These are phyloP conservation scores for Poa annua DNA, from an alignment of 176 grass and related monocot genomes.

Conservation along the genomic window DNA sequence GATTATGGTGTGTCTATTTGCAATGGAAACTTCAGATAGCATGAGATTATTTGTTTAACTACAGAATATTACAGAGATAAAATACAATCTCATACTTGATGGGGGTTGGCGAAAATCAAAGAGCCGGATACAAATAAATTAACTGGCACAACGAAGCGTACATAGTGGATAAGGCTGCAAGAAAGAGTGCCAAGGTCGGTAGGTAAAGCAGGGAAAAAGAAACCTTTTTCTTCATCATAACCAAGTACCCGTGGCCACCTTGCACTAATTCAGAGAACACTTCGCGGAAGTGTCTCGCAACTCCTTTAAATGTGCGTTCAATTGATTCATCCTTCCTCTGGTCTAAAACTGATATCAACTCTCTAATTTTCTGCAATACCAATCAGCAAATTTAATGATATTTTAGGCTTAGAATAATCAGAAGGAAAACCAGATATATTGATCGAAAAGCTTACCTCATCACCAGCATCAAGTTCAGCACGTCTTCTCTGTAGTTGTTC, in stretches of 20 bases:
- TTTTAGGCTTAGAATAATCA: conserved; percentile 25
- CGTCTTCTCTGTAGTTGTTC: conserved; percentile 89
- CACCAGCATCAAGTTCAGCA: conserved; percentile 92
- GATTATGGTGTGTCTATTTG: not conserved
- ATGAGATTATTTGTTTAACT: conserved; percentile 12
- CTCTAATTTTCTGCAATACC: conserved; percentile 86
- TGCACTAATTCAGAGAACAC: conserved; percentile 96
- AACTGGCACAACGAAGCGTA: conserved; percentile 25
- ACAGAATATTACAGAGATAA: conserved; percentile 6
- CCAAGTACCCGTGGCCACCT: conserved; percentile 88
- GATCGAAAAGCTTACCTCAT: conserved; percentile 54
- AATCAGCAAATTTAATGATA: conserved; percentile 23
- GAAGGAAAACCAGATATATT: conserved; percentile 31
- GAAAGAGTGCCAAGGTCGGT: conserved; percentile 9
- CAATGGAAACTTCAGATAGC: not conserved
- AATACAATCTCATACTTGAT: not conserved
- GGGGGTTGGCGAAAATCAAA: not conserved
- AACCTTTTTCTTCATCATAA: conserved; percentile 99
- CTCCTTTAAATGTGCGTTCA: conserved; percentile 99
- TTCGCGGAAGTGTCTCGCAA: conserved; percentile 91
- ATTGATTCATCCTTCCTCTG: conserved; percentile 99
- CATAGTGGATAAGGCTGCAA: conserved; percentile 1
- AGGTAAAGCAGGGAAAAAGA: conserved; percentile 23
- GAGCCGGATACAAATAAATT: conserved; percentile 9
- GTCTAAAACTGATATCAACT: conserved; percentile 90